Evolutionary conservation across 2,329 filamentous ascomycete genomes (phyloP), one percentile per base, ranked within the genome.

Genomic region (Macrophomina phaseolina): DNA sequence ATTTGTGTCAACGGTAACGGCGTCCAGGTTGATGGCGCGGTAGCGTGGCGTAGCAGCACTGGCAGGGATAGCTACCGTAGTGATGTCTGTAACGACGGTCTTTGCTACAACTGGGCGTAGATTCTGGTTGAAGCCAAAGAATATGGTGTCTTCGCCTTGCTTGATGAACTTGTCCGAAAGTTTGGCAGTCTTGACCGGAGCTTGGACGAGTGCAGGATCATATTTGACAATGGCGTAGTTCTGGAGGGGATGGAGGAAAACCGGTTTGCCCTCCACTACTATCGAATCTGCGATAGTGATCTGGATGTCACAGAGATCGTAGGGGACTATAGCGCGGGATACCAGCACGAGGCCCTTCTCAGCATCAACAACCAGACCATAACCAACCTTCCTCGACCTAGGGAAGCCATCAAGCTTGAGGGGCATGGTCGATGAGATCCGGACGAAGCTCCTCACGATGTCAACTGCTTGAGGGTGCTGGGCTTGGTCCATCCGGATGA

Each of bases 371-470:
- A 99, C 94, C 45, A 99, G 83, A 46, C 95, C 95, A 84, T 97
- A 97, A 0, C 95, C 95, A 81, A 93, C 95, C 80, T 97, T 95
- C 58, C 93, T 87, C 71, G 95, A 93, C 78, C 95, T 92, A 5
- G 95, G 96, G 77, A 97, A 99, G n/a, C 95, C 95, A 77, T 99
- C 95, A 9, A 99, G 86, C 83, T 98, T 98, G 69, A 99, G 83
- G 0, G 95, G 95, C 90, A 99, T 94, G 30, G 90, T 91, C 73
- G 94, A 97, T 70, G 92, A 90, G 65, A 99, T 91, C 46, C 95
- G 91, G 32, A 99, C 94, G 76, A 99, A 98, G 76, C 94, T 97
- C 71, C 92, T 90, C 46, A 99, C 92, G 69, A 99, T 88, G 71
- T 97, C 93, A 2, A 94, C 93, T n/a, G 95, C 94, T 18, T 92